Percentiles rank a stretch among this genome's conserved stretches.
phyloP scores from a whole-genome alignment of 2,329 filamentous ascomycete genomes.

The Zasmidium citrigriseum region DNA sequence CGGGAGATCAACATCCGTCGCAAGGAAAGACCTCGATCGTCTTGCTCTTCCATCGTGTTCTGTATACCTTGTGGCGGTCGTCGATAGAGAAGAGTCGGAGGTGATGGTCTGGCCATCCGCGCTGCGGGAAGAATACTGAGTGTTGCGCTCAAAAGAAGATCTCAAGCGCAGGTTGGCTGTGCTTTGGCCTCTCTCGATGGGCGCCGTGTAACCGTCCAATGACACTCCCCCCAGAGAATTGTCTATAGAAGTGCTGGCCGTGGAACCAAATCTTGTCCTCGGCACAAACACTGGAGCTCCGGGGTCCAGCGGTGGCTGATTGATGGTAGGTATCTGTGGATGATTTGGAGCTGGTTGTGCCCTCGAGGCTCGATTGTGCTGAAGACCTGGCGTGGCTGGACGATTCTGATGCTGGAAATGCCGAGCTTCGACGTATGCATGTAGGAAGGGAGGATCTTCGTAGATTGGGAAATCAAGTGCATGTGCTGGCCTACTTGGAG shows the following conservation, averaged over 20 bases:
- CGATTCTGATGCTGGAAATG: neutral
- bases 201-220: neutral
- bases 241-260: constrained; percentile 11
- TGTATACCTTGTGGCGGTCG: too few species aligned
- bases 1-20: too few species aligned
- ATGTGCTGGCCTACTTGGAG: neutral
- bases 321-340: constrained; percentile 1
- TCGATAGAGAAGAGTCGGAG: constrained; percentile 1
- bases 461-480: neutral
- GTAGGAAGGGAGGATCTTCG: neutral
- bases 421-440: neutral
- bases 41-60: too few species aligned
- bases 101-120: neutral
- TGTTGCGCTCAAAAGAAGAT: constrained; percentile 27
- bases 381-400: neutral
- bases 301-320: constrained; percentile 26
- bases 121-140: constrained; percentile 1
- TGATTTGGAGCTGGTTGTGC: neutral
- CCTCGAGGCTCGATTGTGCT: neutral
- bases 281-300: constrained; percentile 33
- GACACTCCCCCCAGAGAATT: neutral
- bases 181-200: constrained; percentile 5
- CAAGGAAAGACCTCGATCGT: too few species aligned
- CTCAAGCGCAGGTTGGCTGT: constrained; percentile 21
- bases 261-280: constrained; percentile 24